Evolutionary conservation across 2,329 filamentous ascomycete species (phyloP).

Genomic region (Nemania bipapillata): DNA sequence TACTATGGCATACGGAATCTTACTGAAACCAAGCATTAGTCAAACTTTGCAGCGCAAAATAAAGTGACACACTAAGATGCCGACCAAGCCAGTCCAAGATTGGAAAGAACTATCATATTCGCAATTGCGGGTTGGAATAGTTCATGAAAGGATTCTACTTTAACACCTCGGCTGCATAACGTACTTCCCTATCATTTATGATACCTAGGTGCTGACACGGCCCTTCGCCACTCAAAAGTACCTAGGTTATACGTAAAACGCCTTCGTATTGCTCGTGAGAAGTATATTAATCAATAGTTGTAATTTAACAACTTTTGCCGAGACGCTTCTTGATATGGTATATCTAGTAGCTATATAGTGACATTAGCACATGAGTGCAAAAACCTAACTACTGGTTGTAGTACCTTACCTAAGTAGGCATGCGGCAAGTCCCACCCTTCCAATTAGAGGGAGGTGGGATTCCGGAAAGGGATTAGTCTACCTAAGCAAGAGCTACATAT

Average conservation of each 20-base stretch:
- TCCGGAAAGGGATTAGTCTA: constrained; percentile 4
- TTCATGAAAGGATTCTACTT: constrained; percentile 6
- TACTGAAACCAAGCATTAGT: constrained; percentile 24
- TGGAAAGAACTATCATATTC: not conserved
- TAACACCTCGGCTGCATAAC: constrained; percentile 15
- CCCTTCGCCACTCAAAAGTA: constrained; percentile 1
- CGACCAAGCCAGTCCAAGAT: not conserved
- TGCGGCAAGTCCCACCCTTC: constrained; percentile 24
- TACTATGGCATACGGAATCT: constrained; percentile 7
- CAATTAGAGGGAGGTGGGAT: not conserved
- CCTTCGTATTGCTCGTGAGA: not conserved
- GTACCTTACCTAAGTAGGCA: not conserved
- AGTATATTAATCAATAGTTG: not conserved
- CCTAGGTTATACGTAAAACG: not conserved
- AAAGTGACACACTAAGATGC: not conserved
- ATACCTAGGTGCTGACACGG: not conserved
- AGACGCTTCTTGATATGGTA: not conserved
- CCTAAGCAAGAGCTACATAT: not conserved
- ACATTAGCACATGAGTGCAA: not conserved
- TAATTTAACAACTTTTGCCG: not conserved
- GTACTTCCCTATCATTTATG: not conserved
- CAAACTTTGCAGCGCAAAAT: constrained; percentile 6
- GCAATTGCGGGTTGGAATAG: constrained; percentile 2
- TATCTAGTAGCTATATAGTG: not conserved
- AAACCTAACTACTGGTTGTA: not conserved